Conservation (phyloP, 169 alveolate species). For the Plasmodium malariae region DNA sequence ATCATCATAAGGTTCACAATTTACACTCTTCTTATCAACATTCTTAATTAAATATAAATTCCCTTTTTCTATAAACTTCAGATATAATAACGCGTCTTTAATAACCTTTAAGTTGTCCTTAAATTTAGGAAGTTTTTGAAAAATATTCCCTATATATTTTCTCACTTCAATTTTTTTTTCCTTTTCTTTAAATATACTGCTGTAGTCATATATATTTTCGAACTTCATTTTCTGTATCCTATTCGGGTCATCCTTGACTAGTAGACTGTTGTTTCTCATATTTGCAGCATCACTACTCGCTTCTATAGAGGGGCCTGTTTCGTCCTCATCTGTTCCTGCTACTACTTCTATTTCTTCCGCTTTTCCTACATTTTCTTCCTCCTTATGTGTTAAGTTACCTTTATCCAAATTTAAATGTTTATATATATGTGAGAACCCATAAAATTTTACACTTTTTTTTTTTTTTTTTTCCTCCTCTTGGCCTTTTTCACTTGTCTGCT, state of each 20-base stretch:
- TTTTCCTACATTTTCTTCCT: background rate
- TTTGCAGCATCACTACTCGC: slow-evolving; percentile 23
- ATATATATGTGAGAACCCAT: slow-evolving; percentile 45
- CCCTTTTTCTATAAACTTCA: slow-evolving; percentile 72
- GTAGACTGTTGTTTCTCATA: slow-evolving; percentile 11
- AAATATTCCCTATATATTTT: slow-evolving; percentile 47
- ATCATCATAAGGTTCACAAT: slow-evolving; percentile 69
- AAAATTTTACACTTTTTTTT: slow-evolving; percentile 47
- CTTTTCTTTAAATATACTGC: slow-evolving; percentile 53
- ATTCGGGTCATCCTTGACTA: slow-evolving; percentile 72
- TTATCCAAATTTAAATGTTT: slow-evolving; percentile 33
- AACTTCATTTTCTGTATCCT: slow-evolving; percentile 54
- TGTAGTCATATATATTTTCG: slow-evolving; percentile 51
- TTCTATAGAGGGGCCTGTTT: background rate
- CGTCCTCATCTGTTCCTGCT: background rate
- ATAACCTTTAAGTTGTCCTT: slow-evolving; percentile 55
- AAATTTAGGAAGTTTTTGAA: slow-evolving; percentile 68
- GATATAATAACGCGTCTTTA: slow-evolving; percentile 68
- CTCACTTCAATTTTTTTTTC: slow-evolving; percentile 53
- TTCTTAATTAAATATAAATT: slow-evolving; percentile 67
- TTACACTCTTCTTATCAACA: slow-evolving; percentile 41
- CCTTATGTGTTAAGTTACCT: background rate
- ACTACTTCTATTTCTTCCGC: background rate
- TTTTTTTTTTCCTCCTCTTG: slow-evolving; percentile 7
- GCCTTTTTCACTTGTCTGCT: background rate